A percentile compares a stretch with the other conserved stretches of the same genome.
phyloP scores from a whole-genome alignment of 2,329 filamentous ascomycete genomes.

The Cyclaneusma minus region DNA sequence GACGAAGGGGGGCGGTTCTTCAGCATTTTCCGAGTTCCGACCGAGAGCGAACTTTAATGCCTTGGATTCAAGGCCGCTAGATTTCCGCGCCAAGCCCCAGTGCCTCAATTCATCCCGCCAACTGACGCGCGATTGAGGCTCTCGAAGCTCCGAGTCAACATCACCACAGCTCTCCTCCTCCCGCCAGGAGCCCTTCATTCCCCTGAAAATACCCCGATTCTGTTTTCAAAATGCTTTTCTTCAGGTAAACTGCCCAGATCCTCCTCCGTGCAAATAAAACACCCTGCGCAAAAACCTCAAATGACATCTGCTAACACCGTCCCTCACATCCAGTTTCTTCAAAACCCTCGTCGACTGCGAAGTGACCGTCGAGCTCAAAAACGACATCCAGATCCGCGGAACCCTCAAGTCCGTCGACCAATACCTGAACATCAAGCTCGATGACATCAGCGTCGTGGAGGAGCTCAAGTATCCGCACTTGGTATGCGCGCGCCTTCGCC shows the following conservation, averaged over 20 bases:
- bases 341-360: conserved; percentile 96
- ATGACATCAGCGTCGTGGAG: conserved; percentile 85
- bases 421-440: conserved; percentile 97
- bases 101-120: too few species aligned
- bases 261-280: background rate
- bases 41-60: too few species aligned
- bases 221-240: conserved; percentile 22
- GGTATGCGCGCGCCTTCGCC: conserved; percentile 28
- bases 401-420: conserved; percentile 96
- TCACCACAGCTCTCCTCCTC: too few species aligned
- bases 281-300: background rate
- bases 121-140: too few species aligned
- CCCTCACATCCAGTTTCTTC: conserved; percentile 57
- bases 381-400: conserved; percentile 93
- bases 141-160: too few species aligned
- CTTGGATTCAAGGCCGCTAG: too few species aligned
- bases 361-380: conserved; percentile 98
- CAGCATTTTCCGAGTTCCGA: too few species aligned
- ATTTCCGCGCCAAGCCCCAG: too few species aligned
- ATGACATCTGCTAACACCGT: conserved; percentile 3
- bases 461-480: conserved; percentile 91
- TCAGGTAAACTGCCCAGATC: conserved; percentile 16
- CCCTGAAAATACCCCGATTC: too few species aligned
- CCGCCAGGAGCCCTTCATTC: too few species aligned
- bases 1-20: too few species aligned